Percentiles rank a stretch among this genome's conserved stretches.
Evolutionary conservation across 352 stramenopile genomes (phyloP).

Genomic region (Phytophthora rubi): DNA sequence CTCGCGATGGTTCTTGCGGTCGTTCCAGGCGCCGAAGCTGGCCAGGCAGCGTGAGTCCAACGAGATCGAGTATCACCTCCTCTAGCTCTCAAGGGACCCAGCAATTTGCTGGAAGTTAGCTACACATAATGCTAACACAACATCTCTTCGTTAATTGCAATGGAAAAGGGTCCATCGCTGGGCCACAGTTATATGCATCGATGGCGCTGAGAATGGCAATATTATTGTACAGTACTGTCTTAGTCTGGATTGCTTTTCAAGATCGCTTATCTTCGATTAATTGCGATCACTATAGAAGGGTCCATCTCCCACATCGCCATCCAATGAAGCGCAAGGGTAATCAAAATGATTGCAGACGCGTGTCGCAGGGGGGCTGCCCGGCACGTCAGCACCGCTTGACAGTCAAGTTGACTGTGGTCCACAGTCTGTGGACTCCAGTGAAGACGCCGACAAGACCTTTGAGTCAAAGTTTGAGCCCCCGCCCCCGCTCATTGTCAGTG

Average conservation of each 20-base stretch:
- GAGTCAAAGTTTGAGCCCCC: not conserved
- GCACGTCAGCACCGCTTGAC: conserved; percentile 3
- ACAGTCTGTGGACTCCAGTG: not conserved
- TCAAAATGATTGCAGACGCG: conserved; percentile 5
- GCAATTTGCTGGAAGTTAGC: not conserved
- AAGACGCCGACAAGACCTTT: not conserved
- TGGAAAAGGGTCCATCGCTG: too few species aligned
- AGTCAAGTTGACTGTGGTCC: too few species aligned
- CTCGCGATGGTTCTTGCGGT: conserved; percentile 70
- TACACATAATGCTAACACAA: not conserved
- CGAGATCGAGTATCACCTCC: conserved; percentile 79
- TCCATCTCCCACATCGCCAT: conserved; percentile 4
- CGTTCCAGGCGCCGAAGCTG: conserved; percentile 71
- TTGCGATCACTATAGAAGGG: conserved; percentile 9
- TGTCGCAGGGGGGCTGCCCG: conserved; percentile 14
- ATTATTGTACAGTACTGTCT: too few species aligned
- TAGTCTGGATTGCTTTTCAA: not conserved
- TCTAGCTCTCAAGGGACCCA: conserved; percentile 22
- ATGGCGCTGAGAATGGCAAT: too few species aligned
- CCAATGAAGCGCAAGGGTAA: conserved; percentile 14
- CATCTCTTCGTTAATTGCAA: too few species aligned
- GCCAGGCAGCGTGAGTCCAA: conserved; percentile 68
- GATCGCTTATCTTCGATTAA: not conserved
- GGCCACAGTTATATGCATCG: too few species aligned
- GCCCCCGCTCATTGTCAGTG: too few species aligned